These are phyloP conservation scores for Nemania sp. DNA, from an alignment of 2,329 filamentous ascomycete genomes.

Conservation along the genomic window DNA sequence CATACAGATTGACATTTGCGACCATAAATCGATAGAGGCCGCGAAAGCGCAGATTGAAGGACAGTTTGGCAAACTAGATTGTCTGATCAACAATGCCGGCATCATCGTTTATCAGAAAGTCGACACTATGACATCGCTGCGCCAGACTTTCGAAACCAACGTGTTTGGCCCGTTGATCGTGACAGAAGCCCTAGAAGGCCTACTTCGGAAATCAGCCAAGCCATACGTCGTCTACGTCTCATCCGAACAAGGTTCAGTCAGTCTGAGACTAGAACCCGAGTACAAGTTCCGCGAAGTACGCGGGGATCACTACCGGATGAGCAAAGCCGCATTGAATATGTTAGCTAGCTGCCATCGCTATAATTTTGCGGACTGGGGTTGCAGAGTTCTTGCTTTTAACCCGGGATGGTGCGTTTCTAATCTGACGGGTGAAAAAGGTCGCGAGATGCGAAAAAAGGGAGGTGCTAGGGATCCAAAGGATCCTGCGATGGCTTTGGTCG, in stretches of 20 bases:
- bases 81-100: constrained; percentile 71
- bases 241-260: constrained; percentile 51
- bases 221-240: constrained; percentile 53
- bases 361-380: constrained; percentile 47
- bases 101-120: constrained; percentile 62
- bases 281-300: constrained; percentile 33
- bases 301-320: constrained; percentile 51
- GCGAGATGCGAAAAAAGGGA: constrained; percentile 37
- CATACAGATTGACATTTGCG: constrained; percentile 68
- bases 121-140: constrained; percentile 67
- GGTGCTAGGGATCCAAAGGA: constrained; percentile 49
- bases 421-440: constrained; percentile 48
- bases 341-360: constrained; percentile 48
- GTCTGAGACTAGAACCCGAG: constrained; percentile 43
- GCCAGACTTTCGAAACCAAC: constrained; percentile 61
- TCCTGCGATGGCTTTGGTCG: constrained; percentile 45
- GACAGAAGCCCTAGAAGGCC: constrained; percentile 49
- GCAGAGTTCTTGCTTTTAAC: constrained; percentile 51
- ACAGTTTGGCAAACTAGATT: constrained; percentile 63
- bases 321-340: constrained; percentile 56
- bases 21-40: constrained; percentile 66
- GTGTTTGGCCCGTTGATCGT: constrained; percentile 48
- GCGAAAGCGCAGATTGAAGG: constrained; percentile 63
- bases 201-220: constrained; percentile 48
- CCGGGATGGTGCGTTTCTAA: constrained; percentile 53